Evolutionary conservation across 345 rosid species (phyloP), one percentile per base, ranked within the genome.

Genomic region (Eutrema yunnanense): DNA sequence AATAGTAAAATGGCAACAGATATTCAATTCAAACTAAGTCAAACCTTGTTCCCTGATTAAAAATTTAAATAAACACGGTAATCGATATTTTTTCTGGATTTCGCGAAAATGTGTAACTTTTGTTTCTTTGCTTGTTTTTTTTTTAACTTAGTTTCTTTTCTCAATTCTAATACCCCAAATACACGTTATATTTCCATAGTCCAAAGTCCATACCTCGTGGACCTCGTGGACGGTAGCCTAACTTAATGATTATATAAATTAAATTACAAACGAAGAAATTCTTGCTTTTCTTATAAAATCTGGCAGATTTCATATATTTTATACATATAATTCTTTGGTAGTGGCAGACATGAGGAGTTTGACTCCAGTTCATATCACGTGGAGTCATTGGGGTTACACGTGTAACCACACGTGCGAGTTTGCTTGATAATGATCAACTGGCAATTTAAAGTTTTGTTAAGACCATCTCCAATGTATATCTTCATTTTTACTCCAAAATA

Each of bases 281-380:
- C 19, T 62, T 71, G 2, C 3, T 16, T 34, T 37, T 27, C 37
- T 33, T 3, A 14, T 11, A 56, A 67, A 38, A 22, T 42, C 22
- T 41, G 67, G 27, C 32, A 22, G 4, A 26, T 42, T 32, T 66
- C 54, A 58, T 57, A 4, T 37, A 10, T 4, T 52, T 26, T 68
- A 3, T 30, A 30, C 51, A 29, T 11, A 48, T 2, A 26, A 9
- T 64, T 52, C 49, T 61, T 43, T 54, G 69, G 65, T 69, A 69
- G 57, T 75, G 73, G 79, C 74, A 75, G 79, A 61, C 79, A 46
- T 62, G 12, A 61, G 64, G 29, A 68, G 58, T 65, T 68, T 8
- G 19, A 52, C 58, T 62, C 74, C 74, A 75, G 79, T 74, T 67
- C 56, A 67, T 8, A 60, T 74, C 78, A 74, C 78, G 62, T 74